Evolutionary conservation across 2,329 filamentous ascomycete genomes (phyloP).

Genomic region (Thielaviopsis ethacetica): DNA sequence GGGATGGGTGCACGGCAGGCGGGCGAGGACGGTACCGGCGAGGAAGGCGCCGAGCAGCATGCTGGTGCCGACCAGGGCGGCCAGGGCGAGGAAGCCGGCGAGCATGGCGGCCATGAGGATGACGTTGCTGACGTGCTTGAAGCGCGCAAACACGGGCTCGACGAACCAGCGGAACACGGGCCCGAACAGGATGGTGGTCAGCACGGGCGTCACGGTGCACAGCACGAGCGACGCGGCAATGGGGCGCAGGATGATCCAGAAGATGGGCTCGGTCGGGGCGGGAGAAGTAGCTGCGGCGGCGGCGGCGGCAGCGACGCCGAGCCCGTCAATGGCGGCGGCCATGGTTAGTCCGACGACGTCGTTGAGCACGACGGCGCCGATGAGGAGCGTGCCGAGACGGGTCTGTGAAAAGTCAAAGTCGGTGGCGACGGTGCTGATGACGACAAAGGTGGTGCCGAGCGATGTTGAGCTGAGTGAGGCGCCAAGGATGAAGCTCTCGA

Average conservation of each 20-base stretch:
- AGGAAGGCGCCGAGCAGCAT: constrained; percentile 24
- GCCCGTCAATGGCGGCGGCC: constrained; percentile 18
- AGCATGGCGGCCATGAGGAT: constrained; percentile 21
- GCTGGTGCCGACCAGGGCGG: constrained; percentile 22
- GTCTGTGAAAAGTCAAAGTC: constrained; percentile 26
- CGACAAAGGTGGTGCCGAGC: constrained; percentile 21
- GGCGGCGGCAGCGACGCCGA: constrained; percentile 13
- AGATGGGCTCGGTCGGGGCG: constrained; percentile 12
- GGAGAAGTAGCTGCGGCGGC: constrained; percentile 12
- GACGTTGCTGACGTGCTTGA: constrained; percentile 16
- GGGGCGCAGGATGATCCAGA: constrained; percentile 22
- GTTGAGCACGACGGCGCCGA: constrained; percentile 30
- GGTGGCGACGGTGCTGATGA: constrained; percentile 18
- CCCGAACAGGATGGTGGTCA: constrained; percentile 24
- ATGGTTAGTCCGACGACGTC: constrained; percentile 29
- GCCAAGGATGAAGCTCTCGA: constrained; percentile 16
- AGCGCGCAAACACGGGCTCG: constrained; percentile 20
- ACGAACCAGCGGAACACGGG: constrained; percentile 20
- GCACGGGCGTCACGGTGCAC: constrained; percentile 19
- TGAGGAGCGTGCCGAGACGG: constrained; percentile 26
- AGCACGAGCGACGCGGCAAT: constrained; percentile 23
- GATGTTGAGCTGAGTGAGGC: constrained; percentile 20
- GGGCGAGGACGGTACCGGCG: constrained; percentile 23
- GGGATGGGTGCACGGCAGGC: constrained; percentile 21
- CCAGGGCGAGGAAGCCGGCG: constrained; percentile 17